Base-by-base conservation (phyloP, 2,329 filamentous ascomycete genomes). In the Coniosporium tulheliwenetii region DNA sequence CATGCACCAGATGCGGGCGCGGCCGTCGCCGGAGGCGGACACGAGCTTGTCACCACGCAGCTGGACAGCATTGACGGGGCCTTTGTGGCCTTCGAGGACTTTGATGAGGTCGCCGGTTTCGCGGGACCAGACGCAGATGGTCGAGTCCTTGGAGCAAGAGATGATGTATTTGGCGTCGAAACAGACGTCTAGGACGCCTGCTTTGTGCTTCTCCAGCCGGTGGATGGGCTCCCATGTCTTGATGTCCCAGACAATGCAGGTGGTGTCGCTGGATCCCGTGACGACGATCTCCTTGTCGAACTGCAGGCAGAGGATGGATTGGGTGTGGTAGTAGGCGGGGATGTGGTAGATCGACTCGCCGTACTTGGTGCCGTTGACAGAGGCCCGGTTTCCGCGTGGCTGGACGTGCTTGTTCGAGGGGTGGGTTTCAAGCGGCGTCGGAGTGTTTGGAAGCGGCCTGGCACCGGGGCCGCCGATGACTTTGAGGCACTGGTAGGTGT, bases 21-120 rank as follows among this genome's bases (percentile, higher is more conserved):
- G 74, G 51, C 91, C 91, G 60, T 98, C 91, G 42, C 91, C 91
- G 41, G 83, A 91, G 55, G 91, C 94, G 38, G 84, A 93, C 29
- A 95, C 87, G 38, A 96, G 79, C 5, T 86, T 80, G 61, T 94
- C 89, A 44, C 86, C 89, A 41, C 89, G 82, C 59, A 98, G 76
- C 63, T 96, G 89, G 5, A 98, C 86, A 1, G 91, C 87, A 55
- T 98, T 98, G 49, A 98, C 91, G 1, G 91, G 91, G 0, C 91
- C 91, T 2, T 77, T 71, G 60, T 98, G 91, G 7, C 89, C 91
- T 31, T 75, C 73, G 38, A 98, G 73, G 52, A 84, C 81, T 52
- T 83, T 84, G 38, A 93, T 62, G 37, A 93, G 69, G 8, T 66
- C 64, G 31, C 85, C 84, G 0, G 84, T 91, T 41, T 74, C 65